Evolutionary conservation across 257 asterid species (phyloP).

Genomic region (Lantana camara): DNA sequence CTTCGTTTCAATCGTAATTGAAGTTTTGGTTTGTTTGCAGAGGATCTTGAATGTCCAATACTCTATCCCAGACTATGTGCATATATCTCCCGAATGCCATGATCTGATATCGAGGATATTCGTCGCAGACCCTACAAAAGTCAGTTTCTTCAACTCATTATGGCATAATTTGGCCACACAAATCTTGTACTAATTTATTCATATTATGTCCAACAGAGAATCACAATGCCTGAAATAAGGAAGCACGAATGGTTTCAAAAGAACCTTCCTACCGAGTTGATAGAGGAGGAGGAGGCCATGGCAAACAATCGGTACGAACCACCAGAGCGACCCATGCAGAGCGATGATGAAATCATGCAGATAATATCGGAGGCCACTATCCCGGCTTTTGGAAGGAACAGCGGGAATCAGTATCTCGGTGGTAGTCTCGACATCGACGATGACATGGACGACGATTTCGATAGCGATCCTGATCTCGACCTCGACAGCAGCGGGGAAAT

Average conservation of each 20-base stretch:
- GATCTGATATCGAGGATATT: slow-evolving; percentile 90
- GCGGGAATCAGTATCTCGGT: slow-evolving; percentile 64
- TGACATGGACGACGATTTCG: slow-evolving; percentile 95
- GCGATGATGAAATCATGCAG: slow-evolving; percentile 86
- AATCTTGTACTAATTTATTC: background rate
- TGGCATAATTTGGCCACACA: background rate
- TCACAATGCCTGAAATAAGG: slow-evolving; percentile 81
- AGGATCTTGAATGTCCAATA: slow-evolving; percentile 90
- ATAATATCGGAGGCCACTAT: slow-evolving; percentile 86
- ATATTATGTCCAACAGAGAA: slow-evolving; percentile 56
- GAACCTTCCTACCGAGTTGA: slow-evolving; percentile 86
- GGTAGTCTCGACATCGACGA: slow-evolving; percentile 87
- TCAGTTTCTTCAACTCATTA: slow-evolving; percentile 13
- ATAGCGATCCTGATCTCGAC: slow-evolving; percentile 92
- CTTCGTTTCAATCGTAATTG: slow-evolving; percentile 11
- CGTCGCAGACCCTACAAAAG: slow-evolving; percentile 95
- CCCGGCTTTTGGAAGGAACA: slow-evolving; percentile 80
- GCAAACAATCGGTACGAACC: slow-evolving; percentile 69
- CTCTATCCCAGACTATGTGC: slow-evolving; percentile 94
- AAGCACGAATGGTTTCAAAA: slow-evolving; percentile 88
- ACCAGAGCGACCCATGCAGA: slow-evolving; percentile 87
- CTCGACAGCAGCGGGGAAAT: slow-evolving; percentile 97
- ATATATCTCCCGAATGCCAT: slow-evolving; percentile 87
- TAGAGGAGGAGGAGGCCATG: slow-evolving; percentile 69
- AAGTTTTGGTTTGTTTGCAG: slow-evolving; percentile 43